A percentile compares a stretch with the other conserved stretches of the same genome.
Conservation (phyloP, 75 land plant species). For the Ceratopteris richardii region DNA sequence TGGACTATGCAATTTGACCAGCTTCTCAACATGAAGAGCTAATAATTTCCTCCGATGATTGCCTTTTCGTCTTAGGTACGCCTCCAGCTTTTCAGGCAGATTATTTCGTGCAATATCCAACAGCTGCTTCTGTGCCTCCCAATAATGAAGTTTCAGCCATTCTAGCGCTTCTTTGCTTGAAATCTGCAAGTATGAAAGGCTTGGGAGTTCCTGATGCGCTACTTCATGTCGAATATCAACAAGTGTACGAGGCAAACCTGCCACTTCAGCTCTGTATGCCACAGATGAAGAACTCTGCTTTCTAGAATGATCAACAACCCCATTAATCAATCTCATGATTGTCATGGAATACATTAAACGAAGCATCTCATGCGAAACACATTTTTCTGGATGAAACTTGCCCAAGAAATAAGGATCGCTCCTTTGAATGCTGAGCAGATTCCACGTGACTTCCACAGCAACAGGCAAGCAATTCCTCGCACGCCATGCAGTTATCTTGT, state of each 20-base stretch:
- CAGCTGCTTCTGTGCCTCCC: constrained; percentile 67
- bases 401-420: constrained; percentile 50
- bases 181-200: constrained; percentile 46
- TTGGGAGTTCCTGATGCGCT: constrained; percentile 78
- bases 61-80: no score
- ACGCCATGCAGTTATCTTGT: constrained; percentile 65
- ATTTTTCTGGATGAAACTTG: not conserved
- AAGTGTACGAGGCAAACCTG: constrained; percentile 67
- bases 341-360: constrained; percentile 82
- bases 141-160: constrained; percentile 73
- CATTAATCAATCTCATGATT: constrained; percentile 81
- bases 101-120: constrained; percentile 5
- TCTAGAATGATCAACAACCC: constrained; percentile 65
- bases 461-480: constrained; percentile 66
- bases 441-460: constrained; percentile 65
- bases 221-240: constrained; percentile 95
- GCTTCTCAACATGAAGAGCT: no score
- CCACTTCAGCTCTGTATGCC: constrained; percentile 47
- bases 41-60: no score
- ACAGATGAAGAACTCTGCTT: constrained; percentile 44
- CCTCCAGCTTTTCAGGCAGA: no score
- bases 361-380: constrained; percentile 61
- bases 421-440: constrained; percentile 64
- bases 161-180: constrained; percentile 67
- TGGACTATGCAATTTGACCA: no score